phyloP scores from a whole-genome alignment of 805 yeast genomes.

The Ogataea corticis region DNA sequence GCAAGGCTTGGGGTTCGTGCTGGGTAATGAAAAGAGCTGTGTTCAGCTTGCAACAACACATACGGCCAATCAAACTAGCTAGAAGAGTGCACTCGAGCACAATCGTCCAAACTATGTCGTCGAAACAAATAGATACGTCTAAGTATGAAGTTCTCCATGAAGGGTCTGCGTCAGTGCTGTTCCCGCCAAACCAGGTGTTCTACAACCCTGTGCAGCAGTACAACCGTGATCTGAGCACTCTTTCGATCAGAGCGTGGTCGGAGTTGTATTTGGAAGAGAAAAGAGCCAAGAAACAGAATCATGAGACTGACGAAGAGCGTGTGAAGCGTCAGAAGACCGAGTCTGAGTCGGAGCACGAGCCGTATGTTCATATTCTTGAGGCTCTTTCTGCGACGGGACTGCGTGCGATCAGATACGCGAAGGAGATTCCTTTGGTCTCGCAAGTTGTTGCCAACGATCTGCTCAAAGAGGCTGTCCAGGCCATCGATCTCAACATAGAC shows the following conservation, averaged over 20 bases:
- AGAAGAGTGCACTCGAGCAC: background rate
- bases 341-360: conserved; percentile 22
- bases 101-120: background rate
- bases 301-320: conserved; percentile 17
- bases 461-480: conserved; percentile 77
- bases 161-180: conserved; percentile 81
- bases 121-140: conserved; percentile 16
- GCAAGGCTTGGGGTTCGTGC: background rate
- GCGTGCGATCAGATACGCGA: conserved; percentile 89
- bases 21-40: background rate
- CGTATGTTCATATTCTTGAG: conserved; percentile 73
- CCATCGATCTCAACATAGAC: conserved; percentile 70
- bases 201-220: conserved; percentile 97
- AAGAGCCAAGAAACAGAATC: conserved; percentile 30
- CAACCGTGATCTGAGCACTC: conserved; percentile 85
- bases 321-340: conserved; percentile 5
- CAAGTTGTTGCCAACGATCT: conserved; percentile 88
- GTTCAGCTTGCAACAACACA: background rate
- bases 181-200: conserved; percentile 85
- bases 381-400: conserved; percentile 95
- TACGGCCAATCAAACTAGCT: background rate
- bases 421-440: conserved; percentile 78
- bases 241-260: conserved; percentile 86
- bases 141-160: conserved; percentile 48
- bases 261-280: conserved; percentile 50